phyloP scores from a whole-genome alignment of 2,329 filamentous ascomycete genomes.

The Arachnopeziza araneosa region DNA sequence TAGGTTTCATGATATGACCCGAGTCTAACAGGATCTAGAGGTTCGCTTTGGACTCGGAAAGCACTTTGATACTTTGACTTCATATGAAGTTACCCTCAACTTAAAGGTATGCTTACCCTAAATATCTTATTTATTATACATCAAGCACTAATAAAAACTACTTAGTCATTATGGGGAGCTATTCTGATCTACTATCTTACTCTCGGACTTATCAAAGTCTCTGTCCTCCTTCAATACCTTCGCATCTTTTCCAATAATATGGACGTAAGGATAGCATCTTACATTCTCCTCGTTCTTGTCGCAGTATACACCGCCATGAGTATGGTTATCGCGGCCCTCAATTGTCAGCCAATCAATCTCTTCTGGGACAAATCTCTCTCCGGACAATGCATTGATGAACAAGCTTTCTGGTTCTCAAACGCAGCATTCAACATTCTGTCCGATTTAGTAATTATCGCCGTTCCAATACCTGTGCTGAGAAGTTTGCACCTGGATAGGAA shows the following conservation, averaged over 20 bases:
- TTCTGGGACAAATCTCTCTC: not conserved
- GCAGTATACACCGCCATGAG: not conserved
- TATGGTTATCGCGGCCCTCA: not conserved
- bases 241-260: not conserved
- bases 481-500: not conserved
- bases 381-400: conserved; percentile 3
- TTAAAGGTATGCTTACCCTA: not conserved
- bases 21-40: not conserved
- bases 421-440: conserved; percentile 11
- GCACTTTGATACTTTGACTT: not conserved
- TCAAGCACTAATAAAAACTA: not conserved
- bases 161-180: not conserved
- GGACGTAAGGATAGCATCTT: not conserved
- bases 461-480: not conserved
- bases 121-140: not conserved
- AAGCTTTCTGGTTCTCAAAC: conserved; percentile 11
- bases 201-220: not conserved
- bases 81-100: not conserved
- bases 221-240: not conserved
- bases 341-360: not conserved
- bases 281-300: not conserved
- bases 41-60: not conserved
- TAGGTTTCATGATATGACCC: not conserved
- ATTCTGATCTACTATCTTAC: not conserved
- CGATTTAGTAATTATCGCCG: not conserved